These are phyloP conservation scores for Mycogone perniciosa DNA, from an alignment of 2,329 filamentous ascomycete genomes.

Conservation along the genomic window DNA sequence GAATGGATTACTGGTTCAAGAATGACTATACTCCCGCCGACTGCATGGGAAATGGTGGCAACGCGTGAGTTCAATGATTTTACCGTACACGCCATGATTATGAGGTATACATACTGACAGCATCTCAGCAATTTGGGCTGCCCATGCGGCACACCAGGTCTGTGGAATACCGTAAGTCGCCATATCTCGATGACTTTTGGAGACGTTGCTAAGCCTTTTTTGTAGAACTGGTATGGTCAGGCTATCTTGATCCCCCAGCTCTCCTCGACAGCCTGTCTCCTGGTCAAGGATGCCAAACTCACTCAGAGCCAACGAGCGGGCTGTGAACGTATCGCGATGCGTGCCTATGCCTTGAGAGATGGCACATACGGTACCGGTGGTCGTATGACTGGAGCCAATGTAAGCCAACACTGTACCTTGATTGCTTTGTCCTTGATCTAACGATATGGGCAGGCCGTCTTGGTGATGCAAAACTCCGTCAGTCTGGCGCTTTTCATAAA, in stretches of 20 bases:
- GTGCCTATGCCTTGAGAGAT: conserved; percentile 18
- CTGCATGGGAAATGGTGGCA: conserved; percentile 18
- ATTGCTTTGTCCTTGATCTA: too few relatives aligned
- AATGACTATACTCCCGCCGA: conserved; percentile 17
- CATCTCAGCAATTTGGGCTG: conserved; percentile 6
- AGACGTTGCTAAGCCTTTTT: not conserved
- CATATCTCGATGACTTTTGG: not conserved
- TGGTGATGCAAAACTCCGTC: conserved; percentile 20
- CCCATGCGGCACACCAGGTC: conserved; percentile 16
- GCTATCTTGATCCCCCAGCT: conserved; percentile 19
- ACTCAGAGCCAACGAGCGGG: conserved; percentile 14
- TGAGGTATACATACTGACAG: not conserved
- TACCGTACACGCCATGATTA: not conserved
- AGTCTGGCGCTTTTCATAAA: conserved; percentile 17
- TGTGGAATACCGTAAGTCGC: conserved; percentile 18
- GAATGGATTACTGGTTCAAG: conserved; percentile 20
- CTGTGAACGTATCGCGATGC: conserved; percentile 17
- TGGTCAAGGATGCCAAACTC: conserved; percentile 16
- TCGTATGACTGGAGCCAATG: conserved; percentile 18
- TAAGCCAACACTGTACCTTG: not conserved
- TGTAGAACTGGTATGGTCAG: conserved; percentile 21
- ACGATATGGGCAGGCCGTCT: not conserved
- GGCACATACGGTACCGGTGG: conserved; percentile 16
- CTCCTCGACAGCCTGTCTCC: conserved; percentile 16
- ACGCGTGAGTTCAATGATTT: conserved; percentile 8